These are phyloP conservation scores for Closterium sp. DNA, from an alignment of 139 green algal genomes.

Conservation along the genomic window DNA sequence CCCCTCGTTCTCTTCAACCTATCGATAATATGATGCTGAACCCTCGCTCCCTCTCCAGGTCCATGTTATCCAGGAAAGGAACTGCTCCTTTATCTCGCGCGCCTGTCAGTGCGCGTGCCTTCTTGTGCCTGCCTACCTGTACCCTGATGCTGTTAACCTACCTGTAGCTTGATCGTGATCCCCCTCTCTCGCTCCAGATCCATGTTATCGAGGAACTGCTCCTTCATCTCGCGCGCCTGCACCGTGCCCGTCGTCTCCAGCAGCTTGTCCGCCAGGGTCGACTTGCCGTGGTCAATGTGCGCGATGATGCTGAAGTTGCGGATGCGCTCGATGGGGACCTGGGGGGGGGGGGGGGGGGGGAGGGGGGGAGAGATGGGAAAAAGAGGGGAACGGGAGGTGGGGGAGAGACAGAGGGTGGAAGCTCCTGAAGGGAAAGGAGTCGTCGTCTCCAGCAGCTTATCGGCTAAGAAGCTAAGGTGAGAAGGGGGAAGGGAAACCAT, in stretches of 20 bases:
- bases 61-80: constrained; percentile 76
- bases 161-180: constrained; percentile 94
- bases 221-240: constrained; percentile 62
- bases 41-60: not conserved
- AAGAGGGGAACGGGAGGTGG: no score
- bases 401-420: not conserved
- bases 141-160: not conserved
- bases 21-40: no score
- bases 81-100: constrained; percentile 76
- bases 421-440: not conserved
- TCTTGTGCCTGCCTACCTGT: no score
- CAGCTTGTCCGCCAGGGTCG: constrained; percentile 74
- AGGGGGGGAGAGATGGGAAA: no score
- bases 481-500: no score
- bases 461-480: not conserved
- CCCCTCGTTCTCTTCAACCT: no score
- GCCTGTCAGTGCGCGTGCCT: no score
- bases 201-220: constrained; percentile 91
- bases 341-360: not conserved
- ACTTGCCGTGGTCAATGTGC: constrained; percentile 82
- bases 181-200: constrained; percentile 76
- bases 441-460: not conserved
- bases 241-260: constrained; percentile 68
- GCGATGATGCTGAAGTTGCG: constrained; percentile 83
- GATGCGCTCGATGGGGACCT: constrained; percentile 61